These are phyloP conservation scores for Wickerhamomyces queroliae DNA, from an alignment of 805 yeast genomes.

Conservation along the genomic window DNA sequence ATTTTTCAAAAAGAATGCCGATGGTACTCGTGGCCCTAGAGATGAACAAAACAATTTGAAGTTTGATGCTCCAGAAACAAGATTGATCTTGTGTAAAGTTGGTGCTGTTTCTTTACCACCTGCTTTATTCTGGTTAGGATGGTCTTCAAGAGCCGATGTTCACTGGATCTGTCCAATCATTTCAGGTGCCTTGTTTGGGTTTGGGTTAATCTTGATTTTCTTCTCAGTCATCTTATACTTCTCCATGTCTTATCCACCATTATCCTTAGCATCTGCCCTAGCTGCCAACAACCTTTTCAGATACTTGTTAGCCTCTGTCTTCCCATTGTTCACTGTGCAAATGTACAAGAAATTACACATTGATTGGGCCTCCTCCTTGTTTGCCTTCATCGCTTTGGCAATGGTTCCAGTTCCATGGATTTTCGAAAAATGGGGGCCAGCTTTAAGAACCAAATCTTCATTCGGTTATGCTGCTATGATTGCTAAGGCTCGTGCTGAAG, in stretches of 20 bases:
- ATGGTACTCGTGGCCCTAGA: slow-evolving; percentile 54
- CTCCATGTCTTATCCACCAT: slow-evolving; percentile 67
- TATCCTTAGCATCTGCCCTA: slow-evolving; percentile 76
- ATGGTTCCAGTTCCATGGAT: slow-evolving; percentile 74
- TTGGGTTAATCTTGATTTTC: slow-evolving; percentile 66
- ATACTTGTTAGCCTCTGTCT: slow-evolving; percentile 68
- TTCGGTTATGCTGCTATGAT: slow-evolving; percentile 53
- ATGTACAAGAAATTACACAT: slow-evolving; percentile 69
- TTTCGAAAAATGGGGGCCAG: slow-evolving; percentile 53
- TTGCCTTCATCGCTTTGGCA: slow-evolving; percentile 59
- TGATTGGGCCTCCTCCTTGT: slow-evolving; percentile 75
- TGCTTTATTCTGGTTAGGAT: slow-evolving; percentile 74
- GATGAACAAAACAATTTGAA: slow-evolving; percentile 42
- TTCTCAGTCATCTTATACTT: slow-evolving; percentile 66
- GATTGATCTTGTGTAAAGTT: slow-evolving; percentile 54
- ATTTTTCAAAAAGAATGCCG: slow-evolving; percentile 52
- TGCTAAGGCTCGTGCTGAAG: slow-evolving; percentile 33
- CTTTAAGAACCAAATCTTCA: slow-evolving; percentile 47
- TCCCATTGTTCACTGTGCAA: slow-evolving; percentile 83
- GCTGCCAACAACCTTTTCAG: slow-evolving; percentile 84
- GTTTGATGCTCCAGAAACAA: slow-evolving; percentile 54
- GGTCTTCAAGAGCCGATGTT: slow-evolving; percentile 56
- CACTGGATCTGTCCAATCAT: slow-evolving; percentile 77
- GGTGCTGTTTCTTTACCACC: slow-evolving; percentile 66
- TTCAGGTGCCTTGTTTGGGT: slow-evolving; percentile 77